Evolutionary conservation across 164 flowering plant species (phyloP), one percentile per base, ranked within the genome.

Genomic region (Vitis amurensis): DNA sequence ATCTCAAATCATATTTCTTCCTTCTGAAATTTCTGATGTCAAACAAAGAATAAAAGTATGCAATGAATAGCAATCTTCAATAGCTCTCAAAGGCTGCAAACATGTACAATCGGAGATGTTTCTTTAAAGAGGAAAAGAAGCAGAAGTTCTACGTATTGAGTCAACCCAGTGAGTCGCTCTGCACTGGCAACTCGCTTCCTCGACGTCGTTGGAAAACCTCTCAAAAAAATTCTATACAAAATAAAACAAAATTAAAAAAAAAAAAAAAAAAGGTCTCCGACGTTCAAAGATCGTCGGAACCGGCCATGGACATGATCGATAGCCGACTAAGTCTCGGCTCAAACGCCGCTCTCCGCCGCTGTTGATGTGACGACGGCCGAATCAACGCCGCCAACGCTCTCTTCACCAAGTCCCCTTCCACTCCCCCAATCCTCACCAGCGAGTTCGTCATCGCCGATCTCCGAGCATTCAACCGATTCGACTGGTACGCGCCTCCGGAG

Each of bases 371-470:
- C 14, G 89, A 87, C n/a, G 91, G 93, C 23, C 93, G 77, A 57
- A 87, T 87, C 75, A 87, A 63, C 16, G 93, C 88, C 0, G 89
- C 51, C 14, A 89, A 55, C 2, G 91, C 85, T 31, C 93, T 68
- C 72, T 72, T 87, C 51, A 89, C 86, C 71, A 70, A 67, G 29
- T 89, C 91, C 1, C 89, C 92, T 59, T 89, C 91, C 7, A 87
- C 93, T 11, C 88, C 83, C 1, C 88, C 85, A 75, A 88, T 88
- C 62, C 91, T 73, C 2, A 88, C 90, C 4, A 88, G 74, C 14
- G 93, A 89, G 63, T 89, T 89, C 69, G 89, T 85, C 91, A 89
- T 89, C 57, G 91, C 88, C 44, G 90, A 89, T 58, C 90, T 71
- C 56, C 91, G 68, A 3, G 80, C 77, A 61, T 79, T 81, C 72